These are phyloP conservation scores for Metschnikowia henanensis DNA, from an alignment of 805 yeast species.

Conservation along the genomic window DNA sequence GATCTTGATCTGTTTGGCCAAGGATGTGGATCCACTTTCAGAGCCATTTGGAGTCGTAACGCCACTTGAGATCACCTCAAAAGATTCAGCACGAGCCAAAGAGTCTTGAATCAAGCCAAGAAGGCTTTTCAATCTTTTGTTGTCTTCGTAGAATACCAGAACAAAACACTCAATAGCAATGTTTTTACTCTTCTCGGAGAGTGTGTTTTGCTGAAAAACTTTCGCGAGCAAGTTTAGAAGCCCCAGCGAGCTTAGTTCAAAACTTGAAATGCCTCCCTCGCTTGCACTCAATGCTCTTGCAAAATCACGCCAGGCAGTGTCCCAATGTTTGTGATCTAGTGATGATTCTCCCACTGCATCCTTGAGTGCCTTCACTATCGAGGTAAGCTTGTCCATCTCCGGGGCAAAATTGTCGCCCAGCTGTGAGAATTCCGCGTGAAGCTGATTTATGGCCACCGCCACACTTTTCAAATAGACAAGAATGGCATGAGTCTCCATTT, in stretches of 20 bases:
- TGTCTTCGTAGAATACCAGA: conserved; percentile 32
- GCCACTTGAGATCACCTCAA: conserved; percentile 60
- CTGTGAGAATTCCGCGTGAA: conserved; percentile 4
- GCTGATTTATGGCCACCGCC: neutral
- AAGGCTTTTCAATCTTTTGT: conserved; percentile 10
- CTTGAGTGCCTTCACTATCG: conserved; percentile 1
- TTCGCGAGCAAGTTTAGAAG: conserved; percentile 38
- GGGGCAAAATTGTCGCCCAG: conserved; percentile 2
- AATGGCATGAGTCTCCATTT: neutral
- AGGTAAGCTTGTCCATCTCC: conserved; percentile 2
- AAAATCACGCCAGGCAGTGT: conserved; percentile 25
- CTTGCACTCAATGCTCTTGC: conserved; percentile 13
- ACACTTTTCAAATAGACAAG: neutral
- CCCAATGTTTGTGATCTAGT: conserved; percentile 39
- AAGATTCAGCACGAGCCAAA: conserved; percentile 69
- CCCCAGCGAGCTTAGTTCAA: conserved; percentile 73
- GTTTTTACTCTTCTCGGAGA: neutral
- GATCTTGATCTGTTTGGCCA: conserved; percentile 72
- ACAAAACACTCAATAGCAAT: conserved; percentile 42
- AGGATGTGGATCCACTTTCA: conserved; percentile 48
- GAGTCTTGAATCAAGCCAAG: conserved; percentile 57
- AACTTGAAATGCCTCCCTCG: conserved; percentile 54
- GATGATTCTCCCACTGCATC: neutral
- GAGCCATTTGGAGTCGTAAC: conserved; percentile 11
- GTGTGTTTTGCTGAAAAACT: conserved; percentile 1